Base-by-base conservation (phyloP, 768 basidiomycete species). In the Suillus placidus region DNA sequence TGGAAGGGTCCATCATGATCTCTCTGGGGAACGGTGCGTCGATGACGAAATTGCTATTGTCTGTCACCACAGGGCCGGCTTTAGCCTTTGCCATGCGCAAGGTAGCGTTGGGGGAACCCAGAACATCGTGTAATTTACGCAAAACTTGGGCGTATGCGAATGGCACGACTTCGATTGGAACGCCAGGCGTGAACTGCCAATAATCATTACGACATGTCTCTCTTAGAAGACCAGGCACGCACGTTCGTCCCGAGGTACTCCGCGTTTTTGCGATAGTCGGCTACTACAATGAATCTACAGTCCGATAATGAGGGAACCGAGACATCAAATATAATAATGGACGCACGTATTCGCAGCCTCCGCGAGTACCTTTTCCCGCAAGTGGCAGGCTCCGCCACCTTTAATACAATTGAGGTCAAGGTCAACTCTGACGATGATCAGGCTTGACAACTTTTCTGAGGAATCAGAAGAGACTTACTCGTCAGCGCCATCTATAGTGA, bases 401-500 rank as follows among this genome's bases (percentile, higher is more conserved):
- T 99, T 99, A 80, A 99, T 96, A 67, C 92, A 92, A 78, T 99
- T 96, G 61, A 99, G 82, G 47, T 87, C 77, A 49, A 83, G 77
- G 76, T 98, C 95, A 30, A 97, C 94, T 79, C 95, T 97, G 73
- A 6, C 47, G 38, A 32, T 34, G 1, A 35, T 35, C 52, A 57
- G 26, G 65, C 23, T 64, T 37, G 10, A 23, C 32, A 23, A 34
- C 5, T 4, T n/a, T 13, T 55, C 7, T 16, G 56, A 57, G 45
- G 30, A 23, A 10, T 43, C 45, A 32, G 42, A 61, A 1, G 52
- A 9, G 1, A 78, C 93, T 69, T 69, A 96, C 94, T 98, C 97
- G 68, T 99, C 97, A 3, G 97, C 97, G 52, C 97, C 97, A 74
- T 99, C 97, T 51, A 99, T 88, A 1, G 96, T 98, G n/a, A 99